These are phyloP conservation scores for Flaveria linearis DNA, from an alignment of 129 eudicot genomes.

Conservation along the genomic window DNA sequence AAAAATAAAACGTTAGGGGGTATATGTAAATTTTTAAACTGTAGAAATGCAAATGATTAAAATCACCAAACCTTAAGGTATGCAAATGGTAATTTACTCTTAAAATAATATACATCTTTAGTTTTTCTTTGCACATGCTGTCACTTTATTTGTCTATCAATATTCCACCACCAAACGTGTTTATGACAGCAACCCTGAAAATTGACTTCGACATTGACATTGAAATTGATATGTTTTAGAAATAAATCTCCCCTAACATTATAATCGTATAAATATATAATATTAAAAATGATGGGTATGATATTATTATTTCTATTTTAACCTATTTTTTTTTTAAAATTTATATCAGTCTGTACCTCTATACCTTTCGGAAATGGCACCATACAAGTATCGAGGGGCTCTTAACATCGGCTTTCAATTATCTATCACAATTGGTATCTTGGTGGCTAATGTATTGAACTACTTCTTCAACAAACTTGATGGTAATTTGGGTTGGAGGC, in stretches of 20 bases:
- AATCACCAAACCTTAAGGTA: no score
- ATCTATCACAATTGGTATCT: conserved; percentile 80
- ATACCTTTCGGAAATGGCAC: conserved; percentile 94
- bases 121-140: conserved; percentile 38
- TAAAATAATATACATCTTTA: background rate
- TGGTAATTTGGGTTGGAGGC: conserved; percentile 90
- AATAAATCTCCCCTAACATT: background rate
- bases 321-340: background rate
- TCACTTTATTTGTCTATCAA: conserved; percentile 31
- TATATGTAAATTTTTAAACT: no score
- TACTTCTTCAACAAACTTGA: conserved; percentile 65
- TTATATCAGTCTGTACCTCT: conserved; percentile 76
- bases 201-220: conserved; percentile 41
- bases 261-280: background rate
- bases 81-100: no score
- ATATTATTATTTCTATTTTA: background rate
- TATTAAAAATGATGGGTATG: background rate
- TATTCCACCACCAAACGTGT: conserved; percentile 36
- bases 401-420: conserved; percentile 82
- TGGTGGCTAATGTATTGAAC: conserved; percentile 80
- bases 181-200: conserved; percentile 38
- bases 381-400: conserved; percentile 87
- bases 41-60: no score
- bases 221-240: background rate
- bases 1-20: no score